Base-by-base conservation (phyloP, 345 rosid species). In the Odontarrhena argentea region DNA sequence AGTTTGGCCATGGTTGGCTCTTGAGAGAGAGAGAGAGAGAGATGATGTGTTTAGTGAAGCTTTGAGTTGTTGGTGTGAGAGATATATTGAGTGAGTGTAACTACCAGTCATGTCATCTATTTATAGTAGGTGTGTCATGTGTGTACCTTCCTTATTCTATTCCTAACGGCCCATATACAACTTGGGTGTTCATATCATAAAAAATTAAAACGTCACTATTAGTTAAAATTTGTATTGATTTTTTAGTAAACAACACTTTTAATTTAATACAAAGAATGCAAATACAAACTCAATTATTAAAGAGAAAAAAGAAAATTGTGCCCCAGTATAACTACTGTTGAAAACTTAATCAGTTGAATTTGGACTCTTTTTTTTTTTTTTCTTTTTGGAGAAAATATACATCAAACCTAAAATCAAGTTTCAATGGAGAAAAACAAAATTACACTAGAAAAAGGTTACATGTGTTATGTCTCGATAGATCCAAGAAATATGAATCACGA, bases 1-100 rank as follows among this genome's bases (percentile, higher is more conserved):
- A 63, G 65, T 58, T 79, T 79, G 32, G 63, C 62, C 82, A 75
- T 75, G 66, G 54, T 70, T 55, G 22, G 37, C 35, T 50, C 60
- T 69, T 60, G 46, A 35, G 70, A 36, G 26, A 58, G 63, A 43
- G 55, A 59, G 32, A 4, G 36, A 32, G 6, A 18, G 22, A 18
- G 58, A 38, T 6, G 46, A 61, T 60, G 46, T 44, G 62, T 53
- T 32, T 5, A 54, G 51, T 70, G 69, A 55, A 63, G 57, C 59
- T 71, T 44, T 55, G 40, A 55, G 57, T 64, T 48, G 36, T 71
- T 64, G 51, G 47, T 65, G 22, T 56, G 46, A 49, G 48, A 24
- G 3, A 22, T 40, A 32, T 7, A 13, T 42, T 32, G 36, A 32
- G 66, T 32, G 60, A 34, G 49, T 49, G 61, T 72, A 26, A n/a